A percentile compares a stretch with the other conserved stretches of the same genome.
Evolutionary conservation across 306 rosid genomes (phyloP).

Genomic region (Prunus mira): DNA sequence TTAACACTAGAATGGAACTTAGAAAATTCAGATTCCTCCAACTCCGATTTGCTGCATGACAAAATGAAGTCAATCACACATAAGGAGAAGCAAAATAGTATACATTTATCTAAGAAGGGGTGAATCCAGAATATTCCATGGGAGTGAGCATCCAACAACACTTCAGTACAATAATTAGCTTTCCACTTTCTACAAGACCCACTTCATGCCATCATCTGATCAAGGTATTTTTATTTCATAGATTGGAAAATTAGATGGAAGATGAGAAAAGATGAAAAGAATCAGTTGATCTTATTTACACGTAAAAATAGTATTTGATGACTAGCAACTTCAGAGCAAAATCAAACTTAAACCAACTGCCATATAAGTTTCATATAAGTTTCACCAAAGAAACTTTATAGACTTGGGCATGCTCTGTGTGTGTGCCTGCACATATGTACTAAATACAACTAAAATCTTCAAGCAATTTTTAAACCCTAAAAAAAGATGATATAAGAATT

Average conservation of each 20-base stretch:
- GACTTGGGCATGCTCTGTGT: no score
- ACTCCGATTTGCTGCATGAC: conserved; percentile 54
- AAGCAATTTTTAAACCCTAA: no score
- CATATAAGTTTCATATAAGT: no score
- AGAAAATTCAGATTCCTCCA: conserved; percentile 57
- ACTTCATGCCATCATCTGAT: not conserved
- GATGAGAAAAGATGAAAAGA: not conserved
- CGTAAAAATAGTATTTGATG: not conserved
- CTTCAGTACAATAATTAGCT: not conserved
- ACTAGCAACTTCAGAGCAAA: not conserved
- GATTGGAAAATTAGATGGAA: not conserved
- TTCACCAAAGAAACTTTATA: not conserved
- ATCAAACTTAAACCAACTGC: no score
- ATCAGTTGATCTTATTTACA: not conserved
- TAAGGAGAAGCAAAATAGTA: not conserved
- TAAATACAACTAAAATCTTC: no score
- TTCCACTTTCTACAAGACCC: not conserved
- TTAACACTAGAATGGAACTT: conserved; percentile 60
- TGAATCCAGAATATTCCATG: not conserved
- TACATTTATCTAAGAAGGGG: not conserved
- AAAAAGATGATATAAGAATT: no score
- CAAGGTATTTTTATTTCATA: not conserved
- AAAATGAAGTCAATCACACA: not conserved
- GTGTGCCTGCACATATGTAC: no score
- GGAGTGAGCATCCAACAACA: not conserved